phyloP scores from a whole-genome alignment of 2,329 filamentous ascomycete species.

The Aureobasidium musti region DNA sequence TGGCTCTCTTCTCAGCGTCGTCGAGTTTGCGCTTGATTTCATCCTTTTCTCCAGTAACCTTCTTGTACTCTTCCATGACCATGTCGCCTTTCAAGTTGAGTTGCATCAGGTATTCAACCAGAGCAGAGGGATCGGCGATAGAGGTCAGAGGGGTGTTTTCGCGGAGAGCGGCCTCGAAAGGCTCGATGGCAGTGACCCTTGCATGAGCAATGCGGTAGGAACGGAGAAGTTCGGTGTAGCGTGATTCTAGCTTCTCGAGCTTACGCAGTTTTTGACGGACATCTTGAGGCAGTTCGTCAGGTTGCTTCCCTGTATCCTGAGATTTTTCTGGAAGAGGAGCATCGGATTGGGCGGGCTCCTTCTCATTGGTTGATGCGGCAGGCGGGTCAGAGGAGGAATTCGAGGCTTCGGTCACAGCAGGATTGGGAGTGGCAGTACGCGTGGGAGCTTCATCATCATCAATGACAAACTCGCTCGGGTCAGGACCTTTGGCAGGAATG shows the following conservation, averaged over 20 bases:
- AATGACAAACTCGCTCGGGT: slow-evolving; percentile 85
- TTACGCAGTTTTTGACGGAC: slow-evolving; percentile 75
- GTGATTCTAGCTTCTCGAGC: slow-evolving; percentile 84
- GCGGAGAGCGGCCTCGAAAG: slow-evolving; percentile 86
- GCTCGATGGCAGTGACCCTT: slow-evolving; percentile 82
- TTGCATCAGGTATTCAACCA: slow-evolving; percentile 89
- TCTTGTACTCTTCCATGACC: slow-evolving; percentile 90
- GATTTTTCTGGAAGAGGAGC: slow-evolving; percentile 35
- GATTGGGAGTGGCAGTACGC: slow-evolving; percentile 61
- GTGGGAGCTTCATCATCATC: slow-evolving; percentile 76
- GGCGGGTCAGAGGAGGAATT: slow-evolving; percentile 35
- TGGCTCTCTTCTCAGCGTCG: slow-evolving; percentile 65
- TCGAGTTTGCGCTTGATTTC: slow-evolving; percentile 74
- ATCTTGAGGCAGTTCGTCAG: slow-evolving; percentile 63
- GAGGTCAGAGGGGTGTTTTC: slow-evolving; percentile 91
- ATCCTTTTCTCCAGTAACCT: slow-evolving; percentile 76
- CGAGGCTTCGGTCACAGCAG: slow-evolving; percentile 43
- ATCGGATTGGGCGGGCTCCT: slow-evolving; percentile 38
- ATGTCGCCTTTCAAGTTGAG: slow-evolving; percentile 84
- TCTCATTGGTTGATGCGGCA: slow-evolving; percentile 36
- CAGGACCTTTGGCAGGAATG: slow-evolving; percentile 62
- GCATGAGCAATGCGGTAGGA: slow-evolving; percentile 92
- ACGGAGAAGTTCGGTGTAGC: slow-evolving; percentile 84
- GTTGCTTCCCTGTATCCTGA: slow-evolving; percentile 40
- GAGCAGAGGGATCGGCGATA: slow-evolving; percentile 78